Base-by-base conservation (phyloP, 176 grass and related monocot species). In the Secale cereale region DNA sequence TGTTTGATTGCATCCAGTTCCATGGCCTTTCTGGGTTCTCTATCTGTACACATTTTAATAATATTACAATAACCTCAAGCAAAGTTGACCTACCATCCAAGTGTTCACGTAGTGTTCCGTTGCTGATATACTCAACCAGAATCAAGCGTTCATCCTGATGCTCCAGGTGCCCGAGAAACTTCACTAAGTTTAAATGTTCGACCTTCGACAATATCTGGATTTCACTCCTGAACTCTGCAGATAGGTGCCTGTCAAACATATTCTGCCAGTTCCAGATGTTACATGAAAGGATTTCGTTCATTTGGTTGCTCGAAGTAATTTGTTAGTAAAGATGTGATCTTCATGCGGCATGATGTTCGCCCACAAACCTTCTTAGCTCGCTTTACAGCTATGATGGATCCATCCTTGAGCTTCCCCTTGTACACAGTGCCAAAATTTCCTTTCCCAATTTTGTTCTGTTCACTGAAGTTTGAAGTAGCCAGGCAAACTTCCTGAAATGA, bases 91-190 rank as follows among this genome's bases (percentile, higher is more conserved):
- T 88, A 98, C 96, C 96, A 81, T 98, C 93, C 81, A 98, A 86
- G 78, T 98, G 96, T 85, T 93, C 87, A 33, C 93, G 91, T 66
- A 95, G 89, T 81, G 85, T 93, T 85, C 96, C 93, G 76, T 98
- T 95, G 62, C 63, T 92, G 61, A 95, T 75, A 33, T 95, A 94
- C 81, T 98, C 96, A 13, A 95, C 87, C 57, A 95, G 65, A 66
- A 98, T 89, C 26, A 98, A 7, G 43, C 75, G 89, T 73, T 98
- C 93, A 79, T 88, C 88, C 37, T 91, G 83, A 22, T 90, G 77
- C 28, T 95, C 96, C 64, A 95, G n/a, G 13, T 91, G 93, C 31
- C 96, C 93, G 35, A 95, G 45, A 87, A 98, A 85, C 75, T 85
- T 92, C 29, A 98, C 93, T 70, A 95, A 83, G 70, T 87, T 95